These are phyloP conservation scores for Cornus florida DNA, from an alignment of 148 eudicot species.

Conservation along the genomic window DNA sequence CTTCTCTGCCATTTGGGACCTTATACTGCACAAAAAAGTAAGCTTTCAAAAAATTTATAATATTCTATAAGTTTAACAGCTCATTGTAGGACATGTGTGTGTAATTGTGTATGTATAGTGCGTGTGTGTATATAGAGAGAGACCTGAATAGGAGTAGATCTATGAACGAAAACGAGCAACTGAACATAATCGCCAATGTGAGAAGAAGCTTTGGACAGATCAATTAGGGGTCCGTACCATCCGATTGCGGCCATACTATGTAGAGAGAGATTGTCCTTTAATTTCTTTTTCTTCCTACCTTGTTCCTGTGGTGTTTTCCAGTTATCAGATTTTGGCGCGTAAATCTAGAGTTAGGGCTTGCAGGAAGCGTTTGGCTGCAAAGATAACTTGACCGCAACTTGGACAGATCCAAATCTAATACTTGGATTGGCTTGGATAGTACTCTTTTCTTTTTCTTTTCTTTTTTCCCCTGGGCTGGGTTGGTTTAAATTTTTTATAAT, in stretches of 20 bases:
- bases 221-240: conserved; percentile 83
- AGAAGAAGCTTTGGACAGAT: conserved; percentile 60
- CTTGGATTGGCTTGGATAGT: too few relatives aligned
- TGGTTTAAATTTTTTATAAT: too few relatives aligned
- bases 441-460: too few relatives aligned
- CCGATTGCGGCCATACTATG: conserved; percentile 57
- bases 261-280: neutral
- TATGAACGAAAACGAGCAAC: conserved; percentile 69
- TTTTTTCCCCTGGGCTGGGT: too few relatives aligned
- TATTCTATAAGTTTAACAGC: neutral
- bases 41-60: neutral
- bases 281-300: neutral
- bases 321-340: conserved; percentile 9
- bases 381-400: too few relatives aligned
- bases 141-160: conserved; percentile 67
- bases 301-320: neutral
- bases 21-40: conserved; percentile 46
- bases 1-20: conserved; percentile 46
- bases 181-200: conserved; percentile 71
- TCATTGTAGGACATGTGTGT: neutral
- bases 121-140: neutral
- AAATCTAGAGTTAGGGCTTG: neutral
- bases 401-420: too few relatives aligned
- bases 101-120: neutral
- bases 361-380: conserved; percentile 10